Conservation (phyloP, 1,284 basidiomycete genomes). For the Anthracocystis setariae region DNA sequence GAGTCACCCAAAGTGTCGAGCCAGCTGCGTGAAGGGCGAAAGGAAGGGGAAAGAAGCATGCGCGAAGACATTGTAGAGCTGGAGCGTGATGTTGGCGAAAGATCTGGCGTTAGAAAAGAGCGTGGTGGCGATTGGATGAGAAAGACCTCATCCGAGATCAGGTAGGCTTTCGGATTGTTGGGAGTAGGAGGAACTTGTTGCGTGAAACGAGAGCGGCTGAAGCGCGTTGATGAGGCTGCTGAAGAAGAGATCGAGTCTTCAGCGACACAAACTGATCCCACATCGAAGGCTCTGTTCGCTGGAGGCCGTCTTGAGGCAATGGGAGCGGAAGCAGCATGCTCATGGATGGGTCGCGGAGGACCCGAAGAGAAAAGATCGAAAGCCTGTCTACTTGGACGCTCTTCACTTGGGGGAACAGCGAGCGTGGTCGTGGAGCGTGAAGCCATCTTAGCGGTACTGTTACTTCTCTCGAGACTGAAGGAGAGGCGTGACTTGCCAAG, state of each 20-base stretch:
- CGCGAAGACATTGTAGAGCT: constrained; percentile 9
- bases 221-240: too few species aligned
- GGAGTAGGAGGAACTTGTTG: not conserved
- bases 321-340: constrained; percentile 1
- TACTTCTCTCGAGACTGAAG: not conserved
- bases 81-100: not conserved
- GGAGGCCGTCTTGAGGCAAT: constrained; percentile 7
- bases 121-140: constrained; percentile 11
- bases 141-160: constrained; percentile 30
- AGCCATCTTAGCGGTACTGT: constrained; percentile 2
- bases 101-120: not conserved
- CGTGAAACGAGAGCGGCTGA: not conserved
- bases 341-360: constrained; percentile 3
- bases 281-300: too few species aligned
- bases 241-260: too few species aligned
- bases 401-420: constrained; percentile 4
- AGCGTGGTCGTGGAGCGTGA: constrained; percentile 20
- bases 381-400: constrained; percentile 11
- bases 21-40: constrained; percentile 16
- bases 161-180: constrained; percentile 6
- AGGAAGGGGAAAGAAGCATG: constrained; percentile 1
- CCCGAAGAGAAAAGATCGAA: constrained; percentile 17
- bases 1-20: constrained; percentile 4
- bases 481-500: constrained; percentile 11
- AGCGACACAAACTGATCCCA: too few species aligned